Percentiles rank a stretch among this genome's conserved stretches.
These are phyloP conservation scores for Phanerodontia chrysosporium DNA, from an alignment of 768 basidiomycete species.

Conservation along the genomic window DNA sequence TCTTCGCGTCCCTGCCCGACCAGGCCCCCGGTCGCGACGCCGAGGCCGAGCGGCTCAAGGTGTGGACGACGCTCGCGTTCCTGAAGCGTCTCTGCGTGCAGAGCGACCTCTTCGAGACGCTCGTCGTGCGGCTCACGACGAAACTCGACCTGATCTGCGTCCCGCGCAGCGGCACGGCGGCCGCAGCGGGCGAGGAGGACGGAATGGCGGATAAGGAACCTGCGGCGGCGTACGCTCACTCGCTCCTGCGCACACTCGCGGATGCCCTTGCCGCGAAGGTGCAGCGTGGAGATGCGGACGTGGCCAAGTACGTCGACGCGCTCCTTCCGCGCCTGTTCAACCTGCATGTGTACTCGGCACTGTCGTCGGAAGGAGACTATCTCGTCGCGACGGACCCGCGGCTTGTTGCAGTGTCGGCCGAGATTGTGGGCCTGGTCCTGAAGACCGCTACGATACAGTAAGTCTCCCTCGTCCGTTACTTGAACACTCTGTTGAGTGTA, in stretches of 20 bases:
- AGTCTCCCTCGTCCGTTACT: slow-evolving; percentile 28
- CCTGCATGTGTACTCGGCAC: slow-evolving; percentile 46
- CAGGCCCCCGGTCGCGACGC: slow-evolving; percentile 52
- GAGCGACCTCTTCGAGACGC: slow-evolving; percentile 75
- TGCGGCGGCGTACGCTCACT: slow-evolving; percentile 79
- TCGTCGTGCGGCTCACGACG: slow-evolving; percentile 71
- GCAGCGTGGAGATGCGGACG: slow-evolving; percentile 51
- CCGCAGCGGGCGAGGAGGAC: background rate
- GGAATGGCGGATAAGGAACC: slow-evolving; percentile 46
- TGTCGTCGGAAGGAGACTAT: slow-evolving; percentile 19
- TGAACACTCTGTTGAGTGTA: background rate
- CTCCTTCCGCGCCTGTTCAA: slow-evolving; percentile 71
- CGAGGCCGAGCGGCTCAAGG: slow-evolving; percentile 50
- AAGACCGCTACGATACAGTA: slow-evolving; percentile 64
- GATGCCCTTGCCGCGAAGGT: slow-evolving; percentile 56
- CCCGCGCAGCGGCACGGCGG: slow-evolving; percentile 21
- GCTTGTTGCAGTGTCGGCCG: slow-evolving; percentile 57
- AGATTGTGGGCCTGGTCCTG: slow-evolving; percentile 63
- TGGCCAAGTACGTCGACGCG: slow-evolving; percentile 75
- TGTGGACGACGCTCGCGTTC: slow-evolving; percentile 63
- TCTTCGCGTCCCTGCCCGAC: slow-evolving; percentile 76
- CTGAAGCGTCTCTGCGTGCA: slow-evolving; percentile 71
- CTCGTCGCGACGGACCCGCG: slow-evolving; percentile 41
- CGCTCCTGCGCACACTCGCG: slow-evolving; percentile 68
- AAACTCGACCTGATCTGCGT: slow-evolving; percentile 72